Evolutionary conservation across 257 asterid species (phyloP).

Genomic region (Ehretia macrophylla): DNA sequence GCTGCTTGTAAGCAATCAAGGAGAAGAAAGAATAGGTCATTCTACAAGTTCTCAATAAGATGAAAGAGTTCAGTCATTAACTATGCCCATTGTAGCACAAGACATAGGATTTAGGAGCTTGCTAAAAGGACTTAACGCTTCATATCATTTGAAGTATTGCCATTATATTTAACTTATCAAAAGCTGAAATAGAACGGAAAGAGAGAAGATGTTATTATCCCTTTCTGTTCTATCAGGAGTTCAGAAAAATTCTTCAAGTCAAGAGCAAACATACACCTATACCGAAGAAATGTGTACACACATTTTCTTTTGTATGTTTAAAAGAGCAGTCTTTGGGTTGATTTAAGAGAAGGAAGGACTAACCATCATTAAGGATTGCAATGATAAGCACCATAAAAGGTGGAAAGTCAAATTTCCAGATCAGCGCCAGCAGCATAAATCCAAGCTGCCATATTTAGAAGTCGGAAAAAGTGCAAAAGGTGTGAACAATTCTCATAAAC

Average conservation of each 20-base stretch:
- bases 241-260: no score
- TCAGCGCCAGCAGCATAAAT: slow-evolving; percentile 91
- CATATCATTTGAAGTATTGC: no score
- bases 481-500: no score
- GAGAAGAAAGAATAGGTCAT: background rate
- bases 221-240: no score
- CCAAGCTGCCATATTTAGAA: slow-evolving; percentile 63
- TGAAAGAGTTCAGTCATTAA: background rate
- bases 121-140: no score
- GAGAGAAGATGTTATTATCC: no score
- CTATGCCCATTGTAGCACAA: no score
- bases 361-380: slow-evolving; percentile 93
- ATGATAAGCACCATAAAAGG: slow-evolving; percentile 99
- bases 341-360: slow-evolving; percentile 20
- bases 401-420: slow-evolving; percentile 95
- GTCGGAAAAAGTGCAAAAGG: slow-evolving; percentile 5
- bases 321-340: background rate
- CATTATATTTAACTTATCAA: no score
- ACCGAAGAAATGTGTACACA: no score
- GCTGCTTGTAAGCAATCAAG: background rate
- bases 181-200: no score
- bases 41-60: background rate
- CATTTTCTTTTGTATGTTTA: background rate
- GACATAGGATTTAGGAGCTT: no score
- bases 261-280: no score